Conservation (phyloP, 2,329 filamentous ascomycete species). For the Madurella mycetomatis region DNA sequence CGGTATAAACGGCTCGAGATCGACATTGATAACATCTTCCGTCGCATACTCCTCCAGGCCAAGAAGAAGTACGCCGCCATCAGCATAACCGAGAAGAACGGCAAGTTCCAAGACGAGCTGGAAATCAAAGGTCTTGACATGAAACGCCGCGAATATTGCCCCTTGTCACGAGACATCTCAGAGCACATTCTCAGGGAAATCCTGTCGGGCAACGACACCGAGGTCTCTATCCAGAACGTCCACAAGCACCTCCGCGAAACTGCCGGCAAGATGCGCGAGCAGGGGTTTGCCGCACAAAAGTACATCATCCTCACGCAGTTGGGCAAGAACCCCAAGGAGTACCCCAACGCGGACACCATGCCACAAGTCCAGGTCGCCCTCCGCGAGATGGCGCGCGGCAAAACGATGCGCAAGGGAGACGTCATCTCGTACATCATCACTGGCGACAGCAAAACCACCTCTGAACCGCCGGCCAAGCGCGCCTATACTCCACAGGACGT, state of each 20-base stretch:
- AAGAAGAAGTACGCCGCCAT: constrained; percentile 99
- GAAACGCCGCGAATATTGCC: constrained; percentile 95
- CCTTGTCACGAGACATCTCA: constrained; percentile 90
- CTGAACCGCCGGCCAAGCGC: constrained; percentile 75
- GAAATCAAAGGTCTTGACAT: constrained; percentile 98
- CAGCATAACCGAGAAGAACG: constrained; percentile 83
- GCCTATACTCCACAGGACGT: constrained; percentile 85
- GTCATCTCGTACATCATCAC: constrained; percentile 97
- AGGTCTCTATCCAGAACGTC: constrained; percentile 80
- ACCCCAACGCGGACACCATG: constrained; percentile 92
- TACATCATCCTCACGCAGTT: constrained; percentile 99
- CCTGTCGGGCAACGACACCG: constrained; percentile 86
- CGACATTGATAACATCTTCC: constrained; percentile 96
- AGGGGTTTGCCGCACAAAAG: constrained; percentile 69
- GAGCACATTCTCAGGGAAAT: constrained; percentile 88
- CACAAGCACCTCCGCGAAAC: constrained; percentile 89
- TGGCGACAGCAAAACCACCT: constrained; percentile 56
- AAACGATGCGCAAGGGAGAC: constrained; percentile 84
- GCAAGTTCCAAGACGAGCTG: constrained; percentile 88
- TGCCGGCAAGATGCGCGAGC: constrained; percentile 80
- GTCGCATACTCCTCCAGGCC: constrained; percentile 85
- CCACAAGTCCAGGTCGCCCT: constrained; percentile 95
- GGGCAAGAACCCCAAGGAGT: constrained; percentile 87
- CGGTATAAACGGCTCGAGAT: constrained; percentile 91
- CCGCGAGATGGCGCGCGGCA: constrained; percentile 80